Evolutionary conservation across 2,329 filamentous ascomycete species (phyloP).

Genomic region (Alternaria panax): DNA sequence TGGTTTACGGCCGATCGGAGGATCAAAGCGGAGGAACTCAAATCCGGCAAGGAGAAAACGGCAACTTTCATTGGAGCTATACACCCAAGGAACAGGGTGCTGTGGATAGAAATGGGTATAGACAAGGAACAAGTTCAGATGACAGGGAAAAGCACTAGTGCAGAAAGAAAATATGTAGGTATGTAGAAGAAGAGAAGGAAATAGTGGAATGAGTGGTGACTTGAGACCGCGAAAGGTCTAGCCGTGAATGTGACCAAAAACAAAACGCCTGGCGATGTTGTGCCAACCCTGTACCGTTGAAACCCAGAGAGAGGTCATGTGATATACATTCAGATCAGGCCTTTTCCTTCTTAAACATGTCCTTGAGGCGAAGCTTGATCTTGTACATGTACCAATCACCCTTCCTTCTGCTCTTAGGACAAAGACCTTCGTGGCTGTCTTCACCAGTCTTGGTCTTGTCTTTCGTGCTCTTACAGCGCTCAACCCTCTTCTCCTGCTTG

Average conservation of each 20-base stretch:
- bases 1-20: background rate
- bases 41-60: background rate
- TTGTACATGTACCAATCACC: slow-evolving; percentile 25
- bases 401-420: slow-evolving; percentile 16
- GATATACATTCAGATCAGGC: background rate
- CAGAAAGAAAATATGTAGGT: background rate
- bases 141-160: background rate
- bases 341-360: slow-evolving; percentile 20
- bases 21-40: background rate
- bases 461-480: slow-evolving; percentile 37
- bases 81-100: background rate
- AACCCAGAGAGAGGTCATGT: background rate
- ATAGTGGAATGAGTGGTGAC: background rate
- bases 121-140: background rate
- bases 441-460: slow-evolving; percentile 28
- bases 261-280: background rate
- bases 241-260: background rate
- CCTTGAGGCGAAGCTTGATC: slow-evolving; percentile 21
- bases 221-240: background rate
- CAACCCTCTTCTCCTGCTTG: slow-evolving; percentile 39
- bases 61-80: background rate
- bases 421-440: slow-evolving; percentile 13
- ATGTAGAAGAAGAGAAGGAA: slow-evolving; percentile 4
- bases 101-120: slow-evolving; percentile 4
- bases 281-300: background rate